phyloP scores from a whole-genome alignment of 306 rosid species.

The Echinosophora koreensis region DNA sequence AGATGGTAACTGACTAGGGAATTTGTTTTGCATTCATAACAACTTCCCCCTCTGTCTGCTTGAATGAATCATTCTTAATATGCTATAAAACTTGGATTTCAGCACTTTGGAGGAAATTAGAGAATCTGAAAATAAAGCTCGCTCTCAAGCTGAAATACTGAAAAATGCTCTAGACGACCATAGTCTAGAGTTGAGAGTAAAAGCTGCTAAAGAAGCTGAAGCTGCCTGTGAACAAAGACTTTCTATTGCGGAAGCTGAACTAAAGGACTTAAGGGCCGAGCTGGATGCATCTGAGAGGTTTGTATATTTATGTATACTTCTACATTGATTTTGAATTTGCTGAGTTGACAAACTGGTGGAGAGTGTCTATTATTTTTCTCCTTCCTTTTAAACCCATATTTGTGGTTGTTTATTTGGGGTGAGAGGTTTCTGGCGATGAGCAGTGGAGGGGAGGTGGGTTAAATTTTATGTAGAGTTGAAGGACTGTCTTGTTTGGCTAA shows the following conservation, averaged over 20 bases:
- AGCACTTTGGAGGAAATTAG: constrained; percentile 74
- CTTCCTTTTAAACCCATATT: constrained; percentile 17
- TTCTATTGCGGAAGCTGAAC: constrained; percentile 81
- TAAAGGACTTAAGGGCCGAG: constrained; percentile 72
- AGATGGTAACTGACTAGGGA: constrained; percentile 18
- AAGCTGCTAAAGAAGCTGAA: constrained; percentile 97
- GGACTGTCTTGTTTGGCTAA: constrained; percentile 1
- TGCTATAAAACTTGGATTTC: constrained; percentile 55
- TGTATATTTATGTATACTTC: constrained; percentile 40
- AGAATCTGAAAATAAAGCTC: constrained; percentile 86
- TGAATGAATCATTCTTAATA: constrained; percentile 37
- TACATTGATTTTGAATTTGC: constrained; percentile 33
- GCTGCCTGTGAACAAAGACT: constrained; percentile 95
- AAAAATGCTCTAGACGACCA: constrained; percentile 94
- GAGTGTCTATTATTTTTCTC: constrained; percentile 15
- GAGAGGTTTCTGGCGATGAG: constrained; percentile 28
- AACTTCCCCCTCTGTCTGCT: constrained; percentile 26
- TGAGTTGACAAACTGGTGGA: constrained; percentile 32
- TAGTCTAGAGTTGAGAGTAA: constrained; percentile 88
- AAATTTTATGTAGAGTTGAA: background rate
- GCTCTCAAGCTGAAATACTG: constrained; percentile 73
- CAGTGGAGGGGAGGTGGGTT: constrained; percentile 21
- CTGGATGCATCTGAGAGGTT: constrained; percentile 88
- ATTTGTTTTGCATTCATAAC: constrained; percentile 24
- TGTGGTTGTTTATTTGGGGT: constrained; percentile 37